A percentile compares a stretch with the other conserved stretches of the same genome.
Evolutionary conservation across 176 grass and related monocot species (phyloP).

Genomic region (Eleusine indica): DNA sequence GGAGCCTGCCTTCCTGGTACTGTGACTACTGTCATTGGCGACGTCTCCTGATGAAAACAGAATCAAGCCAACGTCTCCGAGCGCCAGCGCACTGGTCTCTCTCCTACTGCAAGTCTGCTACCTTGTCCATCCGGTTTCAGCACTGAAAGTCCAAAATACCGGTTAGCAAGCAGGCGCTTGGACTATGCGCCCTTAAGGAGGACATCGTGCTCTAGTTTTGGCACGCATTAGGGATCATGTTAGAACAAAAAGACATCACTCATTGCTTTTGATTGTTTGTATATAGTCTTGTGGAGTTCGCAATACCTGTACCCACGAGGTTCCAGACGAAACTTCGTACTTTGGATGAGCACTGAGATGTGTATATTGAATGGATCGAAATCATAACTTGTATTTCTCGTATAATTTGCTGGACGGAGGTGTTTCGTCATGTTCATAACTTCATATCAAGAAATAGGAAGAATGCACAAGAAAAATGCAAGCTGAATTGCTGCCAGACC

Average conservation of each 20-base stretch:
- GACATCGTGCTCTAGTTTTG: not conserved
- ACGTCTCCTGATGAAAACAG: not conserved
- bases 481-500: no score
- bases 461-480: no score
- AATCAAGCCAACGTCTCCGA: not conserved
- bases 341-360: not conserved
- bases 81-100: not conserved
- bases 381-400: no score
- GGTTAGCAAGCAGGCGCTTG: not conserved
- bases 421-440: no score
- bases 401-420: no score
- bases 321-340: constrained; percentile 35
- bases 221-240: constrained; percentile 31
- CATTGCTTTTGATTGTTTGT: not conserved
- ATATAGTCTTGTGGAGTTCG: not conserved
- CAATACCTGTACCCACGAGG: constrained; percentile 1
- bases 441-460: no score
- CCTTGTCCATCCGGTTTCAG: not conserved
- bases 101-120: not conserved
- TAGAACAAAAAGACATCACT: not conserved
- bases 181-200: constrained; percentile 19
- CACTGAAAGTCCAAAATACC: constrained; percentile 22
- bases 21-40: not conserved
- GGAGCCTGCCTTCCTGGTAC: no score
- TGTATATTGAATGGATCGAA: no score